phyloP scores from a whole-genome alignment of 768 basidiomycete species.

The Naganishia vishniacii region DNA sequence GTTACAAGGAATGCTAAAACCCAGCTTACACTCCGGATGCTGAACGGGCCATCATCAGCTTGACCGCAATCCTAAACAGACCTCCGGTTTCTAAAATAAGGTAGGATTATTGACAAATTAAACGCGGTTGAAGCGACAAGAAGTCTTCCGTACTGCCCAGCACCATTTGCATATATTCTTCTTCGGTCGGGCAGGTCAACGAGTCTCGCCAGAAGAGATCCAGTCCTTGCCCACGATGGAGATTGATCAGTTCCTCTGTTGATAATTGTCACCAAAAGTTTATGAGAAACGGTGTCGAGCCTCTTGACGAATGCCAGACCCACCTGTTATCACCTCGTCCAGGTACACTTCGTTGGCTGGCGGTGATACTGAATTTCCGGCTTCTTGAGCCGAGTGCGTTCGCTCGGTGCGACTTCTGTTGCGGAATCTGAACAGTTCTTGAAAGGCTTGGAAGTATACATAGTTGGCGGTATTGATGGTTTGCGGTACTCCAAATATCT shows the following conservation, averaged over 20 bases:
- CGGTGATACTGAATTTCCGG: not conserved
- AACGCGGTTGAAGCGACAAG: not conserved
- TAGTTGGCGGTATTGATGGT: conserved; percentile 97
- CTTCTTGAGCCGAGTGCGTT: not conserved
- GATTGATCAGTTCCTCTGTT: conserved; percentile 65
- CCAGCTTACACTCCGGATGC: conserved; percentile 47
- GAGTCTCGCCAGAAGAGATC: conserved; percentile 93
- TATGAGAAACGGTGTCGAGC: not conserved
- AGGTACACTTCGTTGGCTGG: conserved; percentile 48
- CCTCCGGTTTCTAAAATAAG: conserved; percentile 76
- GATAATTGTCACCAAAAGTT: not conserved
- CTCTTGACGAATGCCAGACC: conserved; percentile 29
- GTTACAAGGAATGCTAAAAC: not conserved
- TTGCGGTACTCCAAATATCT: conserved; percentile 92
- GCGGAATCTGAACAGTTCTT: conserved; percentile 65
- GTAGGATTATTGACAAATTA: not conserved
- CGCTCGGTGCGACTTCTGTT: not conserved
- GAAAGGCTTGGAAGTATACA: conserved; percentile 87
- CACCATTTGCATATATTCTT: conserved; percentile 92
- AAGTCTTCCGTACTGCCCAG: conserved; percentile 68
- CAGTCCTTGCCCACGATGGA: conserved; percentile 91
- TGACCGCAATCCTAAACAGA: conserved; percentile 81
- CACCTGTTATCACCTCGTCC: conserved; percentile 70
- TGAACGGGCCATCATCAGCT: conserved; percentile 82
- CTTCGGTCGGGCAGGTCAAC: conserved; percentile 82